phyloP scores from a whole-genome alignment of 2,329 filamentous ascomycete species.

The Scytalidium lignicola region DNA sequence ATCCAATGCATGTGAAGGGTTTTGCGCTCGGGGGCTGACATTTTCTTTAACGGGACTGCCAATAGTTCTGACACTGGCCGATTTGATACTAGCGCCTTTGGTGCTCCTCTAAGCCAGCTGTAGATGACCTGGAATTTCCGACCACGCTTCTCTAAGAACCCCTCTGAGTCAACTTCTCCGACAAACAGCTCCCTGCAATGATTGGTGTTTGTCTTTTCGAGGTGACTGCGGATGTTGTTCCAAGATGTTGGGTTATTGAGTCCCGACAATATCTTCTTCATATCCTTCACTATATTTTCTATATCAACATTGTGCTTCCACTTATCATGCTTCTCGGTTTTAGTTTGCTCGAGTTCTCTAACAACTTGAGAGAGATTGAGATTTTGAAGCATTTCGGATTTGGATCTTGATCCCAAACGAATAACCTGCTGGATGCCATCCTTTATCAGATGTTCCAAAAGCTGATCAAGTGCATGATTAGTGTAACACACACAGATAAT shows the following conservation, averaged over 20 bases:
- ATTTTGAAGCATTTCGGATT: constrained; percentile 19
- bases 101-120: constrained; percentile 16
- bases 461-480: constrained; percentile 29
- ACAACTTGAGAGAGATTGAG: constrained; percentile 13
- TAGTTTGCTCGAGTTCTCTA: constrained; percentile 11
- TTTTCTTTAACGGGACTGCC: constrained; percentile 13
- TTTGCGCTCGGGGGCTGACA: constrained; percentile 13
- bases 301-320: constrained; percentile 17
- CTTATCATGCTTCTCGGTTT: constrained; percentile 16
- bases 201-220: constrained; percentile 10
- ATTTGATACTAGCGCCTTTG: constrained; percentile 15
- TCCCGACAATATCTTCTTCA: constrained; percentile 14
- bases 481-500: constrained; percentile 40
- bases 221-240: constrained; percentile 14
- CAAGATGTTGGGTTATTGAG: constrained; percentile 18
- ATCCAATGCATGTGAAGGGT: constrained; percentile 15
- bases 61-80: constrained; percentile 12
- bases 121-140: constrained; percentile 16
- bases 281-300: constrained; percentile 10
- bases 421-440: constrained; percentile 19
- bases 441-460: constrained; percentile 24
- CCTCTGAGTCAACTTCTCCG: constrained; percentile 13
- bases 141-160: constrained; percentile 15
- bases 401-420: constrained; percentile 18
- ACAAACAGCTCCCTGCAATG: constrained; percentile 16